Conservation (phyloP, 371 early-diverging fungal species). For the Apophysomyces ossiformis region DNA sequence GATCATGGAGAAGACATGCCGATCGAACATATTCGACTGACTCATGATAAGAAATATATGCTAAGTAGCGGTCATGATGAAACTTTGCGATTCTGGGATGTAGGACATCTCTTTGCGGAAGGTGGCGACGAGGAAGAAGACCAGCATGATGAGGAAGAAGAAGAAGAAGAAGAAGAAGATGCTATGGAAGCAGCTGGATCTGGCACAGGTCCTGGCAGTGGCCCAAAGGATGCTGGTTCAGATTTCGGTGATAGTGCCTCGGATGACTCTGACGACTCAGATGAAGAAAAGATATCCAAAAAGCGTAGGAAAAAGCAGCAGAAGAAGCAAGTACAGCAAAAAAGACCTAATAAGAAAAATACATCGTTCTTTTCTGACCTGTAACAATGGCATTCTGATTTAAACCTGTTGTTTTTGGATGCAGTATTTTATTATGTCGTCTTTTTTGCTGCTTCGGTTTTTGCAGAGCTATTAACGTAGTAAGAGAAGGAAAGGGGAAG, state of each 20-base stretch:
- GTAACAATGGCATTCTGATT: constrained; percentile 1
- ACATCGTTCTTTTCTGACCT: constrained; percentile 24
- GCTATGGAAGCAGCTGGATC: not conserved
- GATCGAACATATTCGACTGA: constrained; percentile 75
- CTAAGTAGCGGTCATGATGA: constrained; percentile 87
- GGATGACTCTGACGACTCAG: constrained; percentile 14
- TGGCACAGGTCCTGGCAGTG: no score
- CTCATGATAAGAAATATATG: constrained; percentile 69
- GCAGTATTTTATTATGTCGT: constrained; percentile 7
- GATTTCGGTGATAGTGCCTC: constrained; percentile 15
- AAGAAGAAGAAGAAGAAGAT: constrained; percentile 18
- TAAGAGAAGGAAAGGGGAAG: not conserved
- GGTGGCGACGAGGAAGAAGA: constrained; percentile 49
- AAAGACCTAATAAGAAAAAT: constrained; percentile 7
- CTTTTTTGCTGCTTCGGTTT: constrained; percentile 1
- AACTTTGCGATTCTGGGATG: constrained; percentile 86
- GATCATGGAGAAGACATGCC: constrained; percentile 86
- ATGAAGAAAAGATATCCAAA: constrained; percentile 8
- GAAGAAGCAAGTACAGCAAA: not conserved
- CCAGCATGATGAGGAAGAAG: constrained; percentile 42
- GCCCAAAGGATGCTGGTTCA: constrained; percentile 17
- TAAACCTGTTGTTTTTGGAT: not conserved
- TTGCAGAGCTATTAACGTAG: constrained; percentile 7
- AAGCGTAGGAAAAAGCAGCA: constrained; percentile 14
- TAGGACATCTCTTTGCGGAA: constrained; percentile 58